Percentiles rank a stretch among this genome's conserved stretches.
Evolutionary conservation across 2,329 filamentous ascomycete genomes (phyloP).

Genomic region (Cordyceps javanica): DNA sequence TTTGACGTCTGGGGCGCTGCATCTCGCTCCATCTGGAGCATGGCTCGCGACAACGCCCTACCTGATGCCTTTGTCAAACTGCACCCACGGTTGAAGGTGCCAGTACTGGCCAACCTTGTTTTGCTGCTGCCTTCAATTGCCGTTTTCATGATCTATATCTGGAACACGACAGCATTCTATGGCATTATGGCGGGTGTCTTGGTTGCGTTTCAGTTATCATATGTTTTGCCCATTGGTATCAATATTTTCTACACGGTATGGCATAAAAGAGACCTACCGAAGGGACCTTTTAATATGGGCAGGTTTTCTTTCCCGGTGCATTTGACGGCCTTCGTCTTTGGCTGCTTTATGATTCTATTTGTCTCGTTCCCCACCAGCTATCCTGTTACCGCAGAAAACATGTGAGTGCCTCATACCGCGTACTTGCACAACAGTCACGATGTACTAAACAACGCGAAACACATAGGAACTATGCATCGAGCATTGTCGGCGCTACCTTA

Average conservation of each 20-base stretch:
- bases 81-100: background rate
- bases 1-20: background rate
- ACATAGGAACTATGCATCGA: background rate
- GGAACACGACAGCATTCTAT: background rate
- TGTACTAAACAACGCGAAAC: background rate
- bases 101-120: background rate
- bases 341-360: background rate
- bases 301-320: background rate
- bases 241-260: background rate
- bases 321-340: background rate
- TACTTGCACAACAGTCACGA: background rate
- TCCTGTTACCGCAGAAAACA: background rate
- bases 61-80: background rate
- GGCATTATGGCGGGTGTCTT: background rate
- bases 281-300: background rate
- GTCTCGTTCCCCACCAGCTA: background rate
- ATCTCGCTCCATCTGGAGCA: background rate
- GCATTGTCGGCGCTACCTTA: background rate
- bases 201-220: background rate
- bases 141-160: background rate
- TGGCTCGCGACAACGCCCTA: background rate
- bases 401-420: background rate
- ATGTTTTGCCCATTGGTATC: background rate
- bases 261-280: background rate
- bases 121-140: background rate